Evolutionary conservation across 805 yeast species (phyloP), one percentile per base, ranked within the genome.

Genomic region (Suhomyces sp.): DNA sequence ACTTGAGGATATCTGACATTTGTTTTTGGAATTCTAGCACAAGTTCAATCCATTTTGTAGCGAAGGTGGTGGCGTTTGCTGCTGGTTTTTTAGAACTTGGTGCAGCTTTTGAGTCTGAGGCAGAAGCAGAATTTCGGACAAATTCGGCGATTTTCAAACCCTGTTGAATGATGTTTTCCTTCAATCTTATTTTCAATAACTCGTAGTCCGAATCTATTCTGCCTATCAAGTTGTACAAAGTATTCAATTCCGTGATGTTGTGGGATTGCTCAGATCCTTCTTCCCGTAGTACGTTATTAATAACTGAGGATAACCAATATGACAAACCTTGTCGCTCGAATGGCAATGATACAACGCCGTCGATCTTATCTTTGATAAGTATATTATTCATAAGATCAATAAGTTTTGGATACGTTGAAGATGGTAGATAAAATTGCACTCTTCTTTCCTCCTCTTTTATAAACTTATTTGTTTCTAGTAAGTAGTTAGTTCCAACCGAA

Each of bases 11-110:
- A 2, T 46, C 29, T 36, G 78, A 80, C 59, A 82, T 82, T 53
- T 81, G 82, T 5, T 70, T 71, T 57, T 81, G 85, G 53, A 83
- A 70, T 9, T 64, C 67, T 9, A 88, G 64, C 3, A 88, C 76
- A 27, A 79, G 73, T 44, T 81, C 81, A 8, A 88, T 79, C 93
- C 96, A 91, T 50, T 76, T 74, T 2, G 82, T 75, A 0, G 96
- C 94, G 58, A 79, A 80, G 48, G 74, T 70, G 7, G 85, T 67
- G 53, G 78, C 69, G 49, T 54, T 63, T 17, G 63, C 53, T 41
- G 60, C 50, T 51, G 56, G 48, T 50, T 57, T 57, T 46, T 60
- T 59, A 24, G 44, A 31, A 13, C 33, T 4, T 29, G 4, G 27
- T 23, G 15, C 44, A 35, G 15, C 8, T 23, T n/a, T n/a, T 42